phyloP scores from a whole-genome alignment of 1,284 basidiomycete species.

The Leccinum laetum region DNA sequence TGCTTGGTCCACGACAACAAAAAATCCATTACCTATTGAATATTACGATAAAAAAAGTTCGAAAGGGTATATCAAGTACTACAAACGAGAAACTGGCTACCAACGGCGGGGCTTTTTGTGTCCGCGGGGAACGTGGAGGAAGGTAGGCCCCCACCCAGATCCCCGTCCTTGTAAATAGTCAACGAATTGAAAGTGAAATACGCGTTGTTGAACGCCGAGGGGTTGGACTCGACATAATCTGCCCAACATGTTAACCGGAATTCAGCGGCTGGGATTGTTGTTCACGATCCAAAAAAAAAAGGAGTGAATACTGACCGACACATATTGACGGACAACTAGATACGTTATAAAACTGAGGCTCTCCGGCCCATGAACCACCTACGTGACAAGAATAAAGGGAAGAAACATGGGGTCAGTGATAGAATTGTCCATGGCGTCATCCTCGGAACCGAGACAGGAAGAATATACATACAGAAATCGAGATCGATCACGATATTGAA shows the following conservation, averaged over 20 bases:
- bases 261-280: not conserved
- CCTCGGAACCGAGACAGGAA: not conserved
- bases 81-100: not conserved
- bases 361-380: conserved; percentile 46
- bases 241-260: not conserved
- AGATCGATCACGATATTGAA: conserved; percentile 26
- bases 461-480: conserved; percentile 22
- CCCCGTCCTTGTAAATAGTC: conserved; percentile 14
- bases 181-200: conserved; percentile 26
- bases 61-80: not conserved
- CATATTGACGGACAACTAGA: conserved; percentile 37
- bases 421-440: too few species aligned
- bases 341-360: not conserved
- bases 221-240: conserved; percentile 19
- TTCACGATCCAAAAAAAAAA: not conserved
- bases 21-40: not conserved
- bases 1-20: not conserved
- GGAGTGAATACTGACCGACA: conserved; percentile 27
- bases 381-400: not conserved
- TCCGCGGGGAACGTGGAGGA: not conserved
- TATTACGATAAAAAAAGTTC: not conserved
- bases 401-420: not conserved
- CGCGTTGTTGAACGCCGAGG: conserved; percentile 16
- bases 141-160: not conserved
- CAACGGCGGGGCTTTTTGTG: not conserved